A percentile compares a stretch with the other conserved stretches of the same genome.
Conservation (phyloP, 1,284 basidiomycete species). For the Inonotus hispidus region DNA sequence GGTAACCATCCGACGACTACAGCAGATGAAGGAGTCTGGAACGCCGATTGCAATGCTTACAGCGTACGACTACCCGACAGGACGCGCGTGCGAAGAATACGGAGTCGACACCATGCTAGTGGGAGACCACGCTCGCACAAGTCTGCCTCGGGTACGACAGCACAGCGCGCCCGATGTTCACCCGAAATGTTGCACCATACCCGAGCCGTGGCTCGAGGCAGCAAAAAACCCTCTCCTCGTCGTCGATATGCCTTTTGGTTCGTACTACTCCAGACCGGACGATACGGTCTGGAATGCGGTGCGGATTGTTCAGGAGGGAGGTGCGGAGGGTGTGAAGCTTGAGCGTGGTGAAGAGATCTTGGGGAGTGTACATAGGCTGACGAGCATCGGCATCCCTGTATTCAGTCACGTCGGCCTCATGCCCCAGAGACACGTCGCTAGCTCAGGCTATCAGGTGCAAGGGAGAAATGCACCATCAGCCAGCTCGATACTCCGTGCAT, state of each 20-base stretch:
- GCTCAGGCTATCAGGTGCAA: conserved; percentile 90
- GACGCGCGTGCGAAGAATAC: conserved; percentile 55
- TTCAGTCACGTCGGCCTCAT: conserved; percentile 94
- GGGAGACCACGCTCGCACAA: conserved; percentile 91
- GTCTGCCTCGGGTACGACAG: conserved; percentile 83
- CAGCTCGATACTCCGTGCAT: conserved; percentile 54
- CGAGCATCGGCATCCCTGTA: conserved; percentile 82
- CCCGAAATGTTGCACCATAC: conserved; percentile 90
- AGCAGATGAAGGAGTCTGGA: conserved; percentile 47
- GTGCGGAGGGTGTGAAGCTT: conserved; percentile 86
- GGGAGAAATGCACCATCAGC: conserved; percentile 69
- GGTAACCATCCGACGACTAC: conserved; percentile 76
- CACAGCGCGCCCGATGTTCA: conserved; percentile 83
- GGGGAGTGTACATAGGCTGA: conserved; percentile 67
- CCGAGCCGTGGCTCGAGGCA: conserved; percentile 77
- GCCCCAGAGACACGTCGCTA: conserved; percentile 80
- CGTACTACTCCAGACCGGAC: conserved; percentile 63
- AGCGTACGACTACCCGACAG: conserved; percentile 91
- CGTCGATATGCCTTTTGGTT: conserved; percentile 95
- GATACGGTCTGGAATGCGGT: conserved; percentile 75
- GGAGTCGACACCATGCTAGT: conserved; percentile 72
- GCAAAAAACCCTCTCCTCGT: conserved; percentile 78
- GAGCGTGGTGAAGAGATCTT: conserved; percentile 85
- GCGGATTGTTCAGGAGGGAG: conserved; percentile 76
- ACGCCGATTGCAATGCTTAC: conserved; percentile 88